These are phyloP conservation scores for Myxozyma neglecta DNA, from an alignment of 805 yeast species.

Conservation along the genomic window DNA sequence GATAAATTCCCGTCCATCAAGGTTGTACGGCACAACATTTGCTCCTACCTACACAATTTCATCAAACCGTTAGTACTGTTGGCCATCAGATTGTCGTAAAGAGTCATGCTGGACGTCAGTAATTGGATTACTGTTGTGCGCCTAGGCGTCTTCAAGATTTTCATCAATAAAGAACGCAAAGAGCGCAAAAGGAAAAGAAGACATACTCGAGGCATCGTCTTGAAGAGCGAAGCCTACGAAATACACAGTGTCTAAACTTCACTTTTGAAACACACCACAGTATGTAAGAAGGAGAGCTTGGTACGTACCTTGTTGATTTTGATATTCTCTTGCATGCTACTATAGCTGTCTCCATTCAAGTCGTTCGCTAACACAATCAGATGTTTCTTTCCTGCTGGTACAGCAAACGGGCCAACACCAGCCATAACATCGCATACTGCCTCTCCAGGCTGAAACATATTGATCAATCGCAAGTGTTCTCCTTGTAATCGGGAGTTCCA, in stretches of 20 bases:
- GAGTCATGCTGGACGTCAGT: slow-evolving; percentile 20
- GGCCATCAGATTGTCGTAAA: background rate
- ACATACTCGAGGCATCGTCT: slow-evolving; percentile 15
- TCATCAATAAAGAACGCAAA: slow-evolving; percentile 27
- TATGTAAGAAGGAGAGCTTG: background rate
- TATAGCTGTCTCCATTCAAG: slow-evolving; percentile 81
- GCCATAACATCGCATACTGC: slow-evolving; percentile 95
- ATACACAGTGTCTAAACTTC: slow-evolving; percentile 8
- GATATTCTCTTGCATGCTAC: slow-evolving; percentile 67
- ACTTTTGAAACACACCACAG: background rate
- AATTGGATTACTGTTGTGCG: slow-evolving; percentile 28
- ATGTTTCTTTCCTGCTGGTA: slow-evolving; percentile 88
- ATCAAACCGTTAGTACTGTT: background rate
- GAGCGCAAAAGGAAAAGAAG: slow-evolving; percentile 30
- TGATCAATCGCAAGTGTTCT: slow-evolving; percentile 83
- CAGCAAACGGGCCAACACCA: slow-evolving; percentile 97
- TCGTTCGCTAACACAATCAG: slow-evolving; percentile 88
- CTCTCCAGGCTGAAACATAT: slow-evolving; percentile 58
- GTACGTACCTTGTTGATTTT: slow-evolving; percentile 56
- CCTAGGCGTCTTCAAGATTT: slow-evolving; percentile 25
- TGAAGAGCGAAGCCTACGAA: slow-evolving; percentile 14
- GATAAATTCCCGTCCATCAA: slow-evolving; percentile 85
- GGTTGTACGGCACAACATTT: slow-evolving; percentile 63
- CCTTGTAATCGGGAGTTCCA: slow-evolving; percentile 96
- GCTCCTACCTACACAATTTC: slow-evolving; percentile 28